Base-by-base conservation (phyloP, 2,329 filamentous ascomycete species). In the Aschersonia sp. region DNA sequence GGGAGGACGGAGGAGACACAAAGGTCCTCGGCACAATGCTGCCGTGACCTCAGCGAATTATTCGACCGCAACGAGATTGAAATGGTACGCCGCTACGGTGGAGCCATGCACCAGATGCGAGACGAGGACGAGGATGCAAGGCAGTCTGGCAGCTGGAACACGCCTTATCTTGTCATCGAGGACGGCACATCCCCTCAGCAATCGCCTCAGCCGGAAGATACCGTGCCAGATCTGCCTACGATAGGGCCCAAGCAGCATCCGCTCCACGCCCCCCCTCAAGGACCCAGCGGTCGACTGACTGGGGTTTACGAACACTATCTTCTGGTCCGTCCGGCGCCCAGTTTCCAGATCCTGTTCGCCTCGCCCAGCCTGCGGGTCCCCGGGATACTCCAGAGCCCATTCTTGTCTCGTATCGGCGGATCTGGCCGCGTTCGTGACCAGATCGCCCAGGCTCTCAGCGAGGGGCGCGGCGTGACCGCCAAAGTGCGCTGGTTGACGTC, bases 401-500 rank as follows among this genome's bases (percentile, higher is more conserved):
- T 79, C 53, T 66, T 77, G 58, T 64, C 66, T 7, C 69, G 69
- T 32, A 71, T 77, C 30, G 73, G 74, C 6, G 73, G 74, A 2
- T 68, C 70, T 0, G 55, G 58, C 4, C 62, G 65, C 22, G 64
- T 73, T 1, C 67, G 69, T 5, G 68, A 75, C 9, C 67, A 71
- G 41, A 62, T 78, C 30, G 61, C 61, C 1, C 62, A 67, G 14
- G 83, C 84, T 0, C 72, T 88, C 31, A 72, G 73, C 7, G 74
- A 81, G 55, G 83, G 82, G 0, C 74, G 77, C 41, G 80, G 82
- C 44, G 79, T 88, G 4, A 88, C 84, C 1, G 82, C 82, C 3
- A 84, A 84, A 57, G 74, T 88, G 10, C 74, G 79, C 46, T 89
- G 84, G 84, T 62, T 86, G 9, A 14, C 40, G 0, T 56, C 53